These are phyloP conservation scores for Hygrophoropsis aurantiaca DNA, from an alignment of 768 basidiomycete species.

Conservation along the genomic window DNA sequence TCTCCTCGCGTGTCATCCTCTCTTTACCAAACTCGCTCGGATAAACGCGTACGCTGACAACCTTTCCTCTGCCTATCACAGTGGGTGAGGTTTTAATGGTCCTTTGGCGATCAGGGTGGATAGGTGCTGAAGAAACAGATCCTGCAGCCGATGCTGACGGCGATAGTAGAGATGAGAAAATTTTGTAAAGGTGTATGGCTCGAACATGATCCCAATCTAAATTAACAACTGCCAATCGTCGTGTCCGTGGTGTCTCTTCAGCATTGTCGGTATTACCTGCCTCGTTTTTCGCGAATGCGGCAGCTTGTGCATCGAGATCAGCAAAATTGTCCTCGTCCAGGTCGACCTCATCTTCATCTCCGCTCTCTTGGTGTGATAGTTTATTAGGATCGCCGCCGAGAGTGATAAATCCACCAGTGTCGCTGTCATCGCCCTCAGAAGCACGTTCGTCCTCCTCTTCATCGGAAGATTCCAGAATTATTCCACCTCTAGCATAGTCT, in stretches of 20 bases:
- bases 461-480: conserved; percentile 84
- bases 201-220: conserved; percentile 98
- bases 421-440: conserved; percentile 38
- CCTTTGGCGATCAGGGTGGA: conserved; percentile 13
- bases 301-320: conserved; percentile 73
- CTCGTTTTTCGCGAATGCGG: conserved; percentile 49
- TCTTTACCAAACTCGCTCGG: conserved; percentile 93
- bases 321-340: conserved; percentile 76
- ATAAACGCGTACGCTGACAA: conserved; percentile 81
- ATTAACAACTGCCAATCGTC: conserved; percentile 86
- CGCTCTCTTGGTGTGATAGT: conserved; percentile 32
- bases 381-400: conserved; percentile 48
- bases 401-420: conserved; percentile 47
- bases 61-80: conserved; percentile 56
- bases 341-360: conserved; percentile 60
- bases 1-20: conserved; percentile 82
- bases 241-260: conserved; percentile 49
- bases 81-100: conserved; percentile 16
- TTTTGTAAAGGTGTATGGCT: conserved; percentile 86
- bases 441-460: conserved; percentile 52
- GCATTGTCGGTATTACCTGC: conserved; percentile 44
- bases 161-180: conserved; percentile 85
- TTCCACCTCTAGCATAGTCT: conserved; percentile 91
- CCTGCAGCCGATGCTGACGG: conserved; percentile 46
- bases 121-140: conserved; percentile 20